Evolutionary conservation across 2,329 filamentous ascomycete species (phyloP).

Genomic region (Fusarium proliferatum): DNA sequence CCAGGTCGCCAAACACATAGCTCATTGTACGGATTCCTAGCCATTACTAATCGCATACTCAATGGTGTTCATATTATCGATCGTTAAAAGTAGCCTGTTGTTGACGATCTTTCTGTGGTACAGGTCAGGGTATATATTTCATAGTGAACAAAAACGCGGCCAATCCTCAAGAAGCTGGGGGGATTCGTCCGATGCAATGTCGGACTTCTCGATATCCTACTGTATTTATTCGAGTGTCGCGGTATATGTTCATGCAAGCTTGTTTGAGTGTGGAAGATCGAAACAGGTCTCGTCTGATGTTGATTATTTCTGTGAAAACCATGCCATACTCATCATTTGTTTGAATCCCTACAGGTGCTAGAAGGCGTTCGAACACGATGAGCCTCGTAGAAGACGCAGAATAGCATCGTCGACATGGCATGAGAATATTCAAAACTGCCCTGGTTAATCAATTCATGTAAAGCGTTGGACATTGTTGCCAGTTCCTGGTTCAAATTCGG

Average conservation of each 20-base stretch:
- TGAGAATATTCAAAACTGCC: neutral
- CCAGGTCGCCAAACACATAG: neutral
- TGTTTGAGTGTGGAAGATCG: neutral
- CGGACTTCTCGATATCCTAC: neutral
- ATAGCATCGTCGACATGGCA: neutral
- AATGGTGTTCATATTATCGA: neutral
- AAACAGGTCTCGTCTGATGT: constrained; percentile 14
- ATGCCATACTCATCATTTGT: neutral
- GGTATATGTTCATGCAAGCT: constrained; percentile 1
- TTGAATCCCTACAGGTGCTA: neutral
- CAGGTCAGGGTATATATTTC: neutral
- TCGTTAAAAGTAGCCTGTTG: neutral
- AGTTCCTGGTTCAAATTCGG: neutral
- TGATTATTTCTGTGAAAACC: neutral
- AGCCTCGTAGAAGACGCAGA: neutral
- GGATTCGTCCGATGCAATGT: neutral
- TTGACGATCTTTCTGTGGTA: neutral
- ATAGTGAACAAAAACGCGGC: neutral
- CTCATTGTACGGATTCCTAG: neutral
- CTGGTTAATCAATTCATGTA: neutral
- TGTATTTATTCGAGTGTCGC: neutral
- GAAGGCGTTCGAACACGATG: neutral
- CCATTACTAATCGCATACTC: neutral
- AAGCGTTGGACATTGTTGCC: neutral
- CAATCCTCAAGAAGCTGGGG: neutral